Conservation (phyloP, 495 filamentous ascomycete species). For the Penicillium salamii region DNA sequence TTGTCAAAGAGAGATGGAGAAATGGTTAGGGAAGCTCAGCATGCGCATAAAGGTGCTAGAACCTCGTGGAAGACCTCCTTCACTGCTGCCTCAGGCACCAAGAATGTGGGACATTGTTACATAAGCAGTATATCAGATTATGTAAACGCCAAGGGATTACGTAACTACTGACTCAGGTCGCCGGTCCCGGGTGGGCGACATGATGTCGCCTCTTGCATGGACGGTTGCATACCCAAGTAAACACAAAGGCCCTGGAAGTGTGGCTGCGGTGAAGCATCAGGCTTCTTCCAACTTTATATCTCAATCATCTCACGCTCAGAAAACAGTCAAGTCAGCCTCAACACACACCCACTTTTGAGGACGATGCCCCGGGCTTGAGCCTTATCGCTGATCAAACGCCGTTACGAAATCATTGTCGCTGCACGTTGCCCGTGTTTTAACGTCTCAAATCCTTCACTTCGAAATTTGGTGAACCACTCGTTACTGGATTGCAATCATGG, state of each 20-base stretch:
- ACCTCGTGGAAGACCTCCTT: conserved; percentile 15
- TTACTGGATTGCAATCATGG: conserved; percentile 56
- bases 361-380: conserved; percentile 11
- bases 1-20: conserved; percentile 2
- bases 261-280: background rate
- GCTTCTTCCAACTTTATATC: too few species aligned
- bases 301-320: background rate
- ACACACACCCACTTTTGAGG: conserved; percentile 5
- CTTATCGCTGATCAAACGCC: conserved; percentile 1
- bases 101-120: conserved; percentile 8
- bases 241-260: background rate
- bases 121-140: too few species aligned
- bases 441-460: background rate
- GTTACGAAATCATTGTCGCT: background rate
- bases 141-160: too few species aligned
- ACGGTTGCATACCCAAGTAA: too few species aligned
- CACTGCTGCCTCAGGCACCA: conserved; percentile 8
- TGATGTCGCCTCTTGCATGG: conserved; percentile 9
- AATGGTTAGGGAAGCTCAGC: conserved; percentile 9
- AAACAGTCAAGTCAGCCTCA: background rate
- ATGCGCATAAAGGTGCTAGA: conserved; percentile 5
- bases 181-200: conserved; percentile 11
- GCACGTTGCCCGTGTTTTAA: background rate
- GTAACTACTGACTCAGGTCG: conserved; percentile 16
- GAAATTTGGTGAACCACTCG: too few species aligned